A percentile compares a stretch with the other conserved stretches of the same genome.
Evolutionary conservation across 805 yeast genomes (phyloP).

Genomic region (Candida silvicultrix): DNA sequence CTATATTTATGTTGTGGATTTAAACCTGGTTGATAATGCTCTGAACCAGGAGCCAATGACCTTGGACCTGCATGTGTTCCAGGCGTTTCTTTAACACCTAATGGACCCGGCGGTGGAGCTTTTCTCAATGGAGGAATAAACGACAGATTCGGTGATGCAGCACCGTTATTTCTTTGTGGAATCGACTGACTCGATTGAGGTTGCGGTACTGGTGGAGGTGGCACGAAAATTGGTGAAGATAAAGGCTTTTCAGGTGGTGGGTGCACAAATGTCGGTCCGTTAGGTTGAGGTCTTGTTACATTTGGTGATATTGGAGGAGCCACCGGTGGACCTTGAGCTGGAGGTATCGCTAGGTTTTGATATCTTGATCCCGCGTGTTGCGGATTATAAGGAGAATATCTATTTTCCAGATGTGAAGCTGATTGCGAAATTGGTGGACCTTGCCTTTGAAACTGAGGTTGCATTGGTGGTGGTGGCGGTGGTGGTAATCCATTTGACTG

Average conservation of each 20-base stretch:
- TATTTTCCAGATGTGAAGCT: not conserved
- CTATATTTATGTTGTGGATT: not conserved
- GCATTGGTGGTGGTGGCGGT: too few species aligned
- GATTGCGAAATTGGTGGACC: too few species aligned
- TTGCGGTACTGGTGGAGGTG: not conserved
- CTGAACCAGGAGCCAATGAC: not conserved
- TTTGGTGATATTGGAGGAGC: not conserved
- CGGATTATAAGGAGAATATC: not conserved
- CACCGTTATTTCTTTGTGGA: not conserved
- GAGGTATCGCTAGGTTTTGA: conserved; percentile 3
- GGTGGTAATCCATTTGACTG: too few species aligned
- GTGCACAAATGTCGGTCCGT: too few species aligned
- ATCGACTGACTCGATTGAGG: not conserved
- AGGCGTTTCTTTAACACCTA: too few species aligned
- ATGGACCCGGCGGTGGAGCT: not conserved
- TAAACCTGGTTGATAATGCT: not conserved
- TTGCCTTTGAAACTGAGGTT: not conserved
- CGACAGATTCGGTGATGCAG: not conserved
- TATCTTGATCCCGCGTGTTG: not conserved
- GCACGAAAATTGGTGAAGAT: not conserved
- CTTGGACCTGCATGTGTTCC: not conserved
- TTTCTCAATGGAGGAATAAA: not conserved
- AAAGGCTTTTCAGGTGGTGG: too few species aligned
- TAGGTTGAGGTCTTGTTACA: not conserved
- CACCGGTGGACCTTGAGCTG: conserved; percentile 9